Evolutionary conservation across 176 grass and related monocot species (phyloP), one percentile per base, ranked within the genome.

Genomic region (Oryza glumipatula): DNA sequence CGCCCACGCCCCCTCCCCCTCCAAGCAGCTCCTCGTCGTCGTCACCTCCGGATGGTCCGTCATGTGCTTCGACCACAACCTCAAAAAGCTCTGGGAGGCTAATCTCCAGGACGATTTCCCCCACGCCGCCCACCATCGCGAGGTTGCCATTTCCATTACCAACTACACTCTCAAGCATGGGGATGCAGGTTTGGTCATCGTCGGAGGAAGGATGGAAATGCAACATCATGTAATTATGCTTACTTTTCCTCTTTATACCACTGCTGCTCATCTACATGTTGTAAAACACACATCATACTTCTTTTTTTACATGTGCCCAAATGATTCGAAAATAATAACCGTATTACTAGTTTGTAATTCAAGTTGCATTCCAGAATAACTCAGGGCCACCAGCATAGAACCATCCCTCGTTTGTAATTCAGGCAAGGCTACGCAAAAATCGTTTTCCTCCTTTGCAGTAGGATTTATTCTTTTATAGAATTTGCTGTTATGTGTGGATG

Each of bases 51-150:
- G 96, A 1, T 98, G 96, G 96, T 88, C 85, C 48, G 89, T 98
- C 73, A 98, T 98, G 93, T 98, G 93, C 84, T 98, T 98, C 77
- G 93, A 98, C 77, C 96, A 98, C 90, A 98, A 98, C 83, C 93
- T 98, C 52, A 98, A 95, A 5, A 98, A 95, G 74, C 87, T 98
- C 5, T 98, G 96, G 96, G 96, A 98, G 80, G 84, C 79, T 21
- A 98, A 95, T 84, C 90, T 98, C 33, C 93, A 95, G 88, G 91
- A 92, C 58, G 85, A 94, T 44, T 98, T 98, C 80, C 93, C 93
- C 26, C 96, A 98, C 46, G 89, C 67, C 6, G 85, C 93, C 13
- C 93, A 95, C 77, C 96, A 98, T 58, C 86, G 91, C 21, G 96
- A 98, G 87, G 94, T 95, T 38, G 68, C 96, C 2, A 90, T 98